A percentile compares a stretch with the other conserved stretches of the same genome.
These are phyloP conservation scores for Naumovozyma castellii DNA, from an alignment of 805 yeast genomes.

Conservation along the genomic window DNA sequence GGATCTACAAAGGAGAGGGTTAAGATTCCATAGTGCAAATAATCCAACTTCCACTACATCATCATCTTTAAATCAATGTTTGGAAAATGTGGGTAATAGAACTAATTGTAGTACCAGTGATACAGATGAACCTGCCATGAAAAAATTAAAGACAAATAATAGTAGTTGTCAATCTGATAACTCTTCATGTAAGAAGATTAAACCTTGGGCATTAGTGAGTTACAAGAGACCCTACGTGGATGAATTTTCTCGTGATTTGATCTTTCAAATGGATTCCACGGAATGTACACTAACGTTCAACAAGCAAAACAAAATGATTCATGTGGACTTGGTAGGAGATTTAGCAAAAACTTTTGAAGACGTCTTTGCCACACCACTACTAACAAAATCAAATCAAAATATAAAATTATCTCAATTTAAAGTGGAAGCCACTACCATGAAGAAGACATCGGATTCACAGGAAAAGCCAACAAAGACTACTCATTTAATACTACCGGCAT, in stretches of 20 bases:
- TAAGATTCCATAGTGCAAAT: constrained; percentile 10
- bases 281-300: constrained; percentile 25
- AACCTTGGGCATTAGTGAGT: constrained; percentile 13
- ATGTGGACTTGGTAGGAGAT: constrained; percentile 11
- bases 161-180: background rate
- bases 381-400: constrained; percentile 1
- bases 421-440: constrained; percentile 3
- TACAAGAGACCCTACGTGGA: constrained; percentile 41
- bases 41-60: background rate
- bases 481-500: constrained; percentile 14
- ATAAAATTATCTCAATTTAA: constrained; percentile 8
- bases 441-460: background rate
- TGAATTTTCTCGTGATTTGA: constrained; percentile 26
- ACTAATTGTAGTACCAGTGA: background rate
- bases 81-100: background rate
- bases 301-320: constrained; percentile 19
- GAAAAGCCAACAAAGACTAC: background rate
- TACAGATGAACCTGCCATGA: constrained; percentile 8
- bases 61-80: background rate
- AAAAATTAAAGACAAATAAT: constrained; percentile 9
- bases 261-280: constrained; percentile 32
- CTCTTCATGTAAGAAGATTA: background rate
- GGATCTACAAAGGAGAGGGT: constrained; percentile 38
- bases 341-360: constrained; percentile 2
- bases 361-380: constrained; percentile 1